Evolutionary conservation across 2,329 filamentous ascomycete genomes (phyloP).

Genomic region (Plectosphaerella cucumerina): DNA sequence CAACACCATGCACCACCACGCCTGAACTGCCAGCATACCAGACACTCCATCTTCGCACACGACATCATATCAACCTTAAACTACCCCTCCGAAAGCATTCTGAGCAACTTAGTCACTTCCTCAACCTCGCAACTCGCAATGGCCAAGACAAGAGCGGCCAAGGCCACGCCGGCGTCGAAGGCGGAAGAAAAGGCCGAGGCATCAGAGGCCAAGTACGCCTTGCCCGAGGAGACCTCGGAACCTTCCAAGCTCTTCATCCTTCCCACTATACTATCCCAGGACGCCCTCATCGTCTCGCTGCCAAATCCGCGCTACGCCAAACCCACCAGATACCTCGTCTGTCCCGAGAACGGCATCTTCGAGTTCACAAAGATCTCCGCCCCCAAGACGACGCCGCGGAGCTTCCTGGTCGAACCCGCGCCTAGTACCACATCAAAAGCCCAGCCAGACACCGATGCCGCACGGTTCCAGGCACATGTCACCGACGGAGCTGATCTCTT

Average conservation of each 20-base stretch:
- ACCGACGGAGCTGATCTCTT: conserved; percentile 70
- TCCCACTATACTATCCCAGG: conserved; percentile 47
- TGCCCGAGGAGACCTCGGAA: conserved; percentile 34
- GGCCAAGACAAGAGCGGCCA: conserved; percentile 46
- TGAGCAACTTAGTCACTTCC: not conserved
- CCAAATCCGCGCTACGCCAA: conserved; percentile 53
- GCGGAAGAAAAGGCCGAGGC: conserved; percentile 19
- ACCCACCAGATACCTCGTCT: conserved; percentile 57
- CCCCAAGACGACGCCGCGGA: conserved; percentile 50
- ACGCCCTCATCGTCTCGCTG: conserved; percentile 55
- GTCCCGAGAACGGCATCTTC: conserved; percentile 58
- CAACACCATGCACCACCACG: not conserved
- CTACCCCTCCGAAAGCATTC: too few relatives aligned
- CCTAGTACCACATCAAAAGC: conserved; percentile 12
- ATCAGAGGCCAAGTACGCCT: conserved; percentile 29
- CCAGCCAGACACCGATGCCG: conserved; percentile 7
- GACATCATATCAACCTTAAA: not conserved
- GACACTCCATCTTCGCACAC: not conserved
- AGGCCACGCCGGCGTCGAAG: conserved; percentile 27
- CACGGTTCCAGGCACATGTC: conserved; percentile 28
- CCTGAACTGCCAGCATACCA: not conserved
- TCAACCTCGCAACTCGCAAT: conserved; percentile 24
- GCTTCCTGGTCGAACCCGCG: conserved; percentile 53
- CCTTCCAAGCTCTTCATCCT: conserved; percentile 57
- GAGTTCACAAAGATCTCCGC: conserved; percentile 58